Percentiles rank a stretch among this genome's conserved stretches.
Conservation (phyloP, 176 grass and related monocot genomes). For the Cenchrus purpureus region DNA sequence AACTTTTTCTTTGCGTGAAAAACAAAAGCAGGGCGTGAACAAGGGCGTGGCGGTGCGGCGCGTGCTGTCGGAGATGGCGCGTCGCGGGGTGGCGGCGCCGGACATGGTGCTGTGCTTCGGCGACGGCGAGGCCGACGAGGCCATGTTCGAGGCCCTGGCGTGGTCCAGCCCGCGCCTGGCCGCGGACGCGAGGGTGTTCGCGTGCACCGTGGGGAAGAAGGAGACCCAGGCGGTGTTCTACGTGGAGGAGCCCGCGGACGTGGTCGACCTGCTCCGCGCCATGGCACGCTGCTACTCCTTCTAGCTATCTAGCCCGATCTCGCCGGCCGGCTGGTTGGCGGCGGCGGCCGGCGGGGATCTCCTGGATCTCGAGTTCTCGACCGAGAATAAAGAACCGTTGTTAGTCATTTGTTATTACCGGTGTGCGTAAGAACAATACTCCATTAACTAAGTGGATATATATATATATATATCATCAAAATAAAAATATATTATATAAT, state of each 20-base stretch:
- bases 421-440: too few species aligned
- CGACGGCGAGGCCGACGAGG: conserved; percentile 52
- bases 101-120: conserved; percentile 52
- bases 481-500: too few species aligned
- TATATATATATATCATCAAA: too few species aligned
- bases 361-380: too few species aligned
- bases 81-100: not conserved
- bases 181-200: conserved; percentile 31
- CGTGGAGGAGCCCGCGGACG: conserved; percentile 44
- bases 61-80: conserved; percentile 19
- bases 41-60: conserved; percentile 44
- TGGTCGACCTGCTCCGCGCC: conserved; percentile 38
- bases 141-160: conserved; percentile 45
- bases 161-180: not conserved
- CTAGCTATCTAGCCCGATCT: too few species aligned
- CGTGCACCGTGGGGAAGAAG: conserved; percentile 52
- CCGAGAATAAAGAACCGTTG: too few species aligned
- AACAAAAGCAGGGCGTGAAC: conserved; percentile 37
- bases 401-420: too few species aligned
- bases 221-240: conserved; percentile 54
- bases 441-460: too few species aligned
- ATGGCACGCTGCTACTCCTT: too few species aligned
- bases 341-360: too few species aligned
- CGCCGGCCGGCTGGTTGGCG: too few species aligned
- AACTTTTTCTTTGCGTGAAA: too few species aligned